A percentile compares a stretch with the other conserved stretches of the same genome.
phyloP scores from a whole-genome alignment of 352 stramenopile species.

The Pythium vanterpoolii region DNA sequence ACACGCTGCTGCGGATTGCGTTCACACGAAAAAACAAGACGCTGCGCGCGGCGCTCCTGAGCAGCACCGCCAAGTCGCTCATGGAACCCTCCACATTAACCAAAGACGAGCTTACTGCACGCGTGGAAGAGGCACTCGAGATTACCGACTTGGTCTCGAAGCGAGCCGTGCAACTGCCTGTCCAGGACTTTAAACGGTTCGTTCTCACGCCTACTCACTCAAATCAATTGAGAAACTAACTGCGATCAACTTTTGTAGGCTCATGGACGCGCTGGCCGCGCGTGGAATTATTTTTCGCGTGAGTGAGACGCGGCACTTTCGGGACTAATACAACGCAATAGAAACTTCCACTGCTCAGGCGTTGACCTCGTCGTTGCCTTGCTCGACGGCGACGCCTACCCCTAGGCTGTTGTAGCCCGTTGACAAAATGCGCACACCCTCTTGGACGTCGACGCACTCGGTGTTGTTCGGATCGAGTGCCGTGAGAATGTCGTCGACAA shows the following conservation, averaged over 20 bases:
- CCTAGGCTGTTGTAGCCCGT: constrained; percentile 47
- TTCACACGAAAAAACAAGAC: constrained; percentile 89
- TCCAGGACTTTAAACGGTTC: constrained; percentile 52
- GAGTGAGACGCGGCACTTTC: constrained; percentile 68
- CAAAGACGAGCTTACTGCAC: constrained; percentile 36
- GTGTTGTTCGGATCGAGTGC: constrained; percentile 65
- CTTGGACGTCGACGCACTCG: constrained; percentile 67
- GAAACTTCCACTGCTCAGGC: too few relatives aligned
- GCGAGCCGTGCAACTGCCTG: constrained; percentile 62
- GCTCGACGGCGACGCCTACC: too few relatives aligned
- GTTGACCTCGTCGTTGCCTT: too few relatives aligned
- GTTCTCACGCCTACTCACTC: too few relatives aligned
- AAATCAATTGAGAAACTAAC: too few relatives aligned
- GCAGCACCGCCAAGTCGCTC: constrained; percentile 49
- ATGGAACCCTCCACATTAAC: constrained; percentile 26
- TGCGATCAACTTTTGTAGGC: constrained; percentile 12
- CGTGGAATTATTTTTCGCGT: constrained; percentile 47
- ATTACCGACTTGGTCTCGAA: constrained; percentile 41
- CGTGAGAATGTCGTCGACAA: constrained; percentile 66
- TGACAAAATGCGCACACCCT: constrained; percentile 60
- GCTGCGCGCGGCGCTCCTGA: constrained; percentile 62
- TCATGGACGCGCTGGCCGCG: constrained; percentile 46
- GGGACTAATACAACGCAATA: too few relatives aligned
- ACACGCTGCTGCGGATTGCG: constrained; percentile 65
- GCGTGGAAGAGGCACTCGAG: constrained; percentile 49